Evolutionary conservation across 2,329 filamentous ascomycete species (phyloP).

Genomic region (Colletotrichum sansevieriae): DNA sequence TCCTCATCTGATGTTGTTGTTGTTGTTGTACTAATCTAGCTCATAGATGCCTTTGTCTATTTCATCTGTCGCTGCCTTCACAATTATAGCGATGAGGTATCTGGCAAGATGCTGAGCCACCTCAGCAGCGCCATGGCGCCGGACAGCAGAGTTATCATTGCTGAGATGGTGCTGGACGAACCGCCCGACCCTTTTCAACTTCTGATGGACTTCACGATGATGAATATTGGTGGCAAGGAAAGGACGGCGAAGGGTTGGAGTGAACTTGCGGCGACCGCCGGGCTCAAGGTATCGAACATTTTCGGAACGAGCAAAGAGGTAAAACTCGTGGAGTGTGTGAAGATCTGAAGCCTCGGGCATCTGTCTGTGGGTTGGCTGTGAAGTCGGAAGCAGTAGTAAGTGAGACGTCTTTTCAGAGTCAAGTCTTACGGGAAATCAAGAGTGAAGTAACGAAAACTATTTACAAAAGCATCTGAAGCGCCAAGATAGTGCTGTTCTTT

Average conservation of each 20-base stretch:
- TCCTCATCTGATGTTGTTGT: not conserved
- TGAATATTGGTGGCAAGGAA: constrained; percentile 51
- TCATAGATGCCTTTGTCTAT: constrained; percentile 42
- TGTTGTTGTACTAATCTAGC: not conserved
- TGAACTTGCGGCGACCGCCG: constrained; percentile 43
- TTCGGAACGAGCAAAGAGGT: constrained; percentile 7
- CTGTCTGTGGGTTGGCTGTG: no score
- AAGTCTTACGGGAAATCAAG: no score
- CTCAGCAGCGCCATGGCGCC: constrained; percentile 48
- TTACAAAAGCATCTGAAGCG: no score
- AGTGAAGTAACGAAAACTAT: no score
- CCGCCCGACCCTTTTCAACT: constrained; percentile 44
- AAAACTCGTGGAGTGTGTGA: constrained; percentile 4
- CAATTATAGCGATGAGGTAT: constrained; percentile 51
- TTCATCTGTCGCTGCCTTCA: constrained; percentile 53
- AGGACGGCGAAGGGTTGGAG: constrained; percentile 46
- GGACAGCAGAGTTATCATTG: constrained; percentile 50
- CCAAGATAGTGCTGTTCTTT: no score
- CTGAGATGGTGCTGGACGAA: constrained; percentile 47
- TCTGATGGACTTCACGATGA: constrained; percentile 48
- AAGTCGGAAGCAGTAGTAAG: no score
- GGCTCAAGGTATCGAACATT: constrained; percentile 45
- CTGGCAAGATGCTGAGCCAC: constrained; percentile 48
- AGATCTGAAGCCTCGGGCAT: not conserved
- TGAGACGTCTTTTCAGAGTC: no score